Evolutionary conservation across 1,139 yeast species (phyloP).

Genomic region (Yamadazyma kanchanaburiensis): DNA sequence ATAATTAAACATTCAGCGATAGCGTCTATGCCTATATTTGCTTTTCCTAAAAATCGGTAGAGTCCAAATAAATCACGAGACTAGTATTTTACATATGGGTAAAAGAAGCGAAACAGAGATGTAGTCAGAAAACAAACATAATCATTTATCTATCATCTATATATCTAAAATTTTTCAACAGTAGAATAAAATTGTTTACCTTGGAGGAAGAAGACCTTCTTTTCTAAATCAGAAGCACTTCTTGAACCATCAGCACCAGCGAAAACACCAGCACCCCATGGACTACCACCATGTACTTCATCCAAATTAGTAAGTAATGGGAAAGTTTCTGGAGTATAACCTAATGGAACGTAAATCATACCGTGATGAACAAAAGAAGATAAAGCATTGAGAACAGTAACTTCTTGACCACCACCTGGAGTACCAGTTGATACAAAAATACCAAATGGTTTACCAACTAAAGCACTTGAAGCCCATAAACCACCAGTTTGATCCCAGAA

Average conservation of each 20-base stretch:
- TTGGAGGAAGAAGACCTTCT: constrained; percentile 36
- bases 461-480: constrained; percentile 49
- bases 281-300: constrained; percentile 45
- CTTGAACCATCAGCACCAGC: constrained; percentile 51
- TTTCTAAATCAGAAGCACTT: constrained; percentile 38
- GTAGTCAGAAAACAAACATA: no score
- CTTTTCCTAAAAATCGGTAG: no score
- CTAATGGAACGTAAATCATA: constrained; percentile 48
- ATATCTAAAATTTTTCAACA: constrained; percentile 22
- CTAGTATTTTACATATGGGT: no score
- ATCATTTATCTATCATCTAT: background rate
- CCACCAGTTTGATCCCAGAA: constrained; percentile 48
- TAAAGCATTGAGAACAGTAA: constrained; percentile 34
- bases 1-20: no score
- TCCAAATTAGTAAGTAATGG: constrained; percentile 29
- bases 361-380: constrained; percentile 48
- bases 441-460: constrained; percentile 47
- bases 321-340: constrained; percentile 37
- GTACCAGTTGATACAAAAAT: constrained; percentile 45
- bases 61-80: no score
- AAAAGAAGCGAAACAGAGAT: no score
- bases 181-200: constrained; percentile 38
- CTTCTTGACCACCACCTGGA: constrained; percentile 48
- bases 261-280: constrained; percentile 51
- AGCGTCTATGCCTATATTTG: no score